Evolutionary conservation across 2,329 filamentous ascomycete genomes (phyloP).

Genomic region (Ilyonectria sp.): DNA sequence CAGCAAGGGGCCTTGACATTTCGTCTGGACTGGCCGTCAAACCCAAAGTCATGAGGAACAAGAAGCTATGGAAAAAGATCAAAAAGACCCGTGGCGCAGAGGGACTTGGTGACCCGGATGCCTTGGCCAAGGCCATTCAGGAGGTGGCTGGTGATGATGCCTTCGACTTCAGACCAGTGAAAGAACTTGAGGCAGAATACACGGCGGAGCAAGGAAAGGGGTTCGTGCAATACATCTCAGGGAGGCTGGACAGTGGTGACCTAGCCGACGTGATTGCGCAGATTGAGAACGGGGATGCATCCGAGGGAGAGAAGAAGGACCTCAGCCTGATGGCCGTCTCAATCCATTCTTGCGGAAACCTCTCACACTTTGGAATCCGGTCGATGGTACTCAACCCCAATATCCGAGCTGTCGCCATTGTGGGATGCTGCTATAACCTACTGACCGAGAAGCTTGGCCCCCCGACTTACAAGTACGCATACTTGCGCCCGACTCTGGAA

Average conservation of each 20-base stretch:
- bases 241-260: slow-evolving; percentile 81
- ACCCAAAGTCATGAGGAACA: slow-evolving; percentile 83
- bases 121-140: slow-evolving; percentile 51
- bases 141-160: slow-evolving; percentile 54
- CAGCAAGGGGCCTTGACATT: slow-evolving; percentile 89
- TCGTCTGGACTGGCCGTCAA: slow-evolving; percentile 82
- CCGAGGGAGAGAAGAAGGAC: slow-evolving; percentile 50
- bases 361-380: slow-evolving; percentile 94
- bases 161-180: slow-evolving; percentile 64
- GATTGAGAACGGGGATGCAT: slow-evolving; percentile 58
- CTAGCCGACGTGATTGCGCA: slow-evolving; percentile 77
- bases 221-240: slow-evolving; percentile 83
- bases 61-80: slow-evolving; percentile 79
- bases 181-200: slow-evolving; percentile 66
- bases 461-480: slow-evolving; percentile 87
- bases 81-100: slow-evolving; percentile 56
- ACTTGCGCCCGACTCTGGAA: slow-evolving; percentile 78
- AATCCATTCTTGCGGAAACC: slow-evolving; percentile 96
- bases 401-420: slow-evolving; percentile 92
- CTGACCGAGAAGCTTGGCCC: slow-evolving; percentile 91
- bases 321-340: slow-evolving; percentile 87
- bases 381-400: slow-evolving; percentile 87
- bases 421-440: slow-evolving; percentile 98
- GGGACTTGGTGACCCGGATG: slow-evolving; percentile 58
- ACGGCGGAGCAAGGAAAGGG: slow-evolving; percentile 74